phyloP scores from a whole-genome alignment of 2,329 filamentous ascomycete genomes.

The Scortechinia acanthostroma region DNA sequence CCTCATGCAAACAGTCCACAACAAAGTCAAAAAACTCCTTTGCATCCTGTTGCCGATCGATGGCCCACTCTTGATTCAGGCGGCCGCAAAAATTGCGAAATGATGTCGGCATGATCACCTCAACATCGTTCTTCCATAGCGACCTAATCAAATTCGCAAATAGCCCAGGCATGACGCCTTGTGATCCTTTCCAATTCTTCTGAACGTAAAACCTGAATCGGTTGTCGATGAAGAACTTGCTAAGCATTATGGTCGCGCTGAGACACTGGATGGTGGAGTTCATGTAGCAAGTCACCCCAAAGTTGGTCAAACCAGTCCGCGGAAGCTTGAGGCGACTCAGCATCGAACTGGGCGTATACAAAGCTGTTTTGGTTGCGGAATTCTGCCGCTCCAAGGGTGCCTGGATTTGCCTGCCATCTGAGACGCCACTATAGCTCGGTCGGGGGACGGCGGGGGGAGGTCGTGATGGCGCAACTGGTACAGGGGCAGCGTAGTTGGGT shows the following conservation, averaged over 20 bases:
- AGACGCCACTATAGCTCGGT: constrained; percentile 54
- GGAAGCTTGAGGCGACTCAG: constrained; percentile 38
- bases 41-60: constrained; percentile 58
- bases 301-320: constrained; percentile 53
- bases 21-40: constrained; percentile 63
- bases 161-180: background rate
- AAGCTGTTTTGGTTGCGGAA: constrained; percentile 30
- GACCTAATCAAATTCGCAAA: background rate
- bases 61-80: constrained; percentile 49
- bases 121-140: constrained; percentile 42
- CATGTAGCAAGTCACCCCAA: constrained; percentile 64
- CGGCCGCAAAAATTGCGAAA: constrained; percentile 49
- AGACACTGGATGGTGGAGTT: constrained; percentile 61
- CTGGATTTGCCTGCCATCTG: constrained; percentile 41
- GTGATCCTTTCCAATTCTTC: constrained; percentile 57
- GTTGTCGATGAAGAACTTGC: constrained; percentile 46
- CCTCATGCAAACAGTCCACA: constrained; percentile 56
- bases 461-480: constrained; percentile 39
- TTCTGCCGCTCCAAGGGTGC: constrained; percentile 32
- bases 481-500: constrained; percentile 15
- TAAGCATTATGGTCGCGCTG: constrained; percentile 34
- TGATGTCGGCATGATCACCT: constrained; percentile 36
- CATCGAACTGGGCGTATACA: constrained; percentile 28
- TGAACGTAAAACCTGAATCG: constrained; percentile 46
- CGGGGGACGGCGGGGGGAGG: constrained; percentile 35